Base-by-base conservation (phyloP, 495 filamentous ascomycete genomes). In the Talaromyces proteolyticus region DNA sequence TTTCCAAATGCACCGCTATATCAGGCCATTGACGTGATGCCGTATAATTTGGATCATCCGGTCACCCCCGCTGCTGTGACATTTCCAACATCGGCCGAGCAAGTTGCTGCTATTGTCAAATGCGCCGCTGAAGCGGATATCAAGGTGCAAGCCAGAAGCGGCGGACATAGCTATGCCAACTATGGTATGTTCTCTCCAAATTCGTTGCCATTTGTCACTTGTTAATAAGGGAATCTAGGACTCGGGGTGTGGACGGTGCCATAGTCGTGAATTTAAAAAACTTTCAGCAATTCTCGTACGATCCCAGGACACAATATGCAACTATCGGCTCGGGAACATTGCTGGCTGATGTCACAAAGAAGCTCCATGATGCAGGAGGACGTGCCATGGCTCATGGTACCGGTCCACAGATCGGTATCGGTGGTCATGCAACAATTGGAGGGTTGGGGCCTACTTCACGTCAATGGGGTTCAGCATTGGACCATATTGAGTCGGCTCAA, bases 141-240 rank as follows among this genome's bases (percentile, higher is more conserved):
- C 51, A 81, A 80, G 57, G 80, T 87, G 36, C 80, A 84, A 53
- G 70, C 85, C 10, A 81, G 75, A 54, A 78, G 75, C 18, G 85
- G 85, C n/a, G 85, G 85, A 5, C 85, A 87, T 59, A 84, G 79
- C 2, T 87, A 83, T 61, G 77, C 72, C 8, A 76, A 70, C 0
- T 75, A 70, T 58, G 51, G 50, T 45, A 56, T 51, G n/a, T 36
- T 37, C 6, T 24, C 17, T 44, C 11, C 23, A 12, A 17, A 42
- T 14, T 4, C 11, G n/a, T n/a, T n/a, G 22, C 25, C 19, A 25
- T 26, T 14, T 18, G 46, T 38, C n/a, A 12, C 58, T 4, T 62
- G 64, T 18, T 25, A 52, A 24, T 53, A 60, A 25, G 51, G 45
- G 14, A 55, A 53, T 46, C 11, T 44, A 61, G 77, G 79, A 12